These are phyloP conservation scores for Halophytophthora polymorphica DNA, from an alignment of 352 stramenopile genomes.

Conservation along the genomic window DNA sequence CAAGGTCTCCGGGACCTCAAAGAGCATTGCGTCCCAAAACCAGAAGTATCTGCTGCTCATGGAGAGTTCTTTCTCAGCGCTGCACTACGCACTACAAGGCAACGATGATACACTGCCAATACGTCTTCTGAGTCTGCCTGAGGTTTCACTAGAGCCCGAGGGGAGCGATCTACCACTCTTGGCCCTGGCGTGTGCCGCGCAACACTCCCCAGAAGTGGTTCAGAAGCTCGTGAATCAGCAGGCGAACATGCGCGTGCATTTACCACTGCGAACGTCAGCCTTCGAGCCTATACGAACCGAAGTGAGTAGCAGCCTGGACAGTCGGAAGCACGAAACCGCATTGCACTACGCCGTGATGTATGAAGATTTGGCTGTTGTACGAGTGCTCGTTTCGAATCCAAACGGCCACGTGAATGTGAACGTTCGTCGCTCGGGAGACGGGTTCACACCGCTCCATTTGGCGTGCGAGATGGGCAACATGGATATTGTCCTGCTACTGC, in stretches of 20 bases:
- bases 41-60: constrained; percentile 47
- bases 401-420: constrained; percentile 46
- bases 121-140: constrained; percentile 25
- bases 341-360: constrained; percentile 72
- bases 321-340: constrained; percentile 45
- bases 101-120: constrained; percentile 38
- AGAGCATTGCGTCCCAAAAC: constrained; percentile 1
- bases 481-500: constrained; percentile 40
- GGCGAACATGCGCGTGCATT: constrained; percentile 56
- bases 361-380: constrained; percentile 40
- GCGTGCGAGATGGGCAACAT: constrained; percentile 55
- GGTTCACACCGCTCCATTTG: constrained; percentile 66
- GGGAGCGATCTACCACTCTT: constrained; percentile 56
- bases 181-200: constrained; percentile 48
- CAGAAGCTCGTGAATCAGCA: constrained; percentile 39
- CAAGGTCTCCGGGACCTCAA: constrained; percentile 11
- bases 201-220: constrained; percentile 41
- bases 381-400: constrained; percentile 25
- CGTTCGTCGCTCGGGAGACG: constrained; percentile 52
- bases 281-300: constrained; percentile 16
- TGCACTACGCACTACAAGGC: constrained; percentile 60
- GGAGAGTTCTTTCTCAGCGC: constrained; percentile 48
- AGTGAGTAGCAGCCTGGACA: constrained; percentile 16
- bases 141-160: constrained; percentile 37
- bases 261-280: constrained; percentile 38